A percentile compares a stretch with the other conserved stretches of the same genome.
phyloP scores from a whole-genome alignment of 2,329 filamentous ascomycete species.

The Fusarium coicis region DNA sequence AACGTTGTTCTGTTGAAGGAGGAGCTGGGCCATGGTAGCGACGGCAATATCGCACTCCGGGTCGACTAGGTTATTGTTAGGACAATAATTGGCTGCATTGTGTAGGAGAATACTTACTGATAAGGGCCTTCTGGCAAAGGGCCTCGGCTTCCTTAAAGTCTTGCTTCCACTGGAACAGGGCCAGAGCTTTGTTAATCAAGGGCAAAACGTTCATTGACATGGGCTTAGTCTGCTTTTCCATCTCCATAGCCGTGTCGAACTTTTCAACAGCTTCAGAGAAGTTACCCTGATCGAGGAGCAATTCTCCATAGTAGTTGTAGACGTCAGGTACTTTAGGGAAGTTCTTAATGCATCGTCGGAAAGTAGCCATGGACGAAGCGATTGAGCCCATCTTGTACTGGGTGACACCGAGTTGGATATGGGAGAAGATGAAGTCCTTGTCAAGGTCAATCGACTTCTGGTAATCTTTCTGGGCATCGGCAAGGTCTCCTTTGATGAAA shows the following conservation, averaged over 20 bases:
- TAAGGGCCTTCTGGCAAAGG: constrained; percentile 95
- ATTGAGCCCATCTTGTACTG: constrained; percentile 99
- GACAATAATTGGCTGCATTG: constrained; percentile 7
- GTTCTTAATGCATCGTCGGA: constrained; percentile 97
- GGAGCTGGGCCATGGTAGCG: constrained; percentile 96
- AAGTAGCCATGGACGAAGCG: constrained; percentile 97
- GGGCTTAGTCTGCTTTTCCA: constrained; percentile 95
- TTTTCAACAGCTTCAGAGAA: constrained; percentile 96
- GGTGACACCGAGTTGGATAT: constrained; percentile 98
- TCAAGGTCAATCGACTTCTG: constrained; percentile 99
- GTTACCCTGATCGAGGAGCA: constrained; percentile 95
- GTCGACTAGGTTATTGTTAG: constrained; percentile 74
- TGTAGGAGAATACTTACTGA: constrained; percentile 72
- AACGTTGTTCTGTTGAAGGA: constrained; percentile 97
- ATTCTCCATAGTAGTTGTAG: constrained; percentile 99
- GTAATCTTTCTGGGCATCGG: constrained; percentile 96
- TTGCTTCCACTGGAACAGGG: constrained; percentile 98
- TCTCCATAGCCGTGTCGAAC: constrained; percentile 97
- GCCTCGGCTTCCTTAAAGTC: constrained; percentile 95
- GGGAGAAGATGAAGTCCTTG: constrained; percentile 96
- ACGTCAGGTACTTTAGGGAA: constrained; percentile 97
- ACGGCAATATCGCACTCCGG: constrained; percentile 99
- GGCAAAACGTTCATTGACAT: constrained; percentile 97
- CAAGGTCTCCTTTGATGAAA: constrained; percentile 95
- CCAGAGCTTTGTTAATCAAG: constrained; percentile 97